These are phyloP conservation scores for Ganoderma lingzhi DNA, from an alignment of 1,284 basidiomycete species.

Conservation along the genomic window DNA sequence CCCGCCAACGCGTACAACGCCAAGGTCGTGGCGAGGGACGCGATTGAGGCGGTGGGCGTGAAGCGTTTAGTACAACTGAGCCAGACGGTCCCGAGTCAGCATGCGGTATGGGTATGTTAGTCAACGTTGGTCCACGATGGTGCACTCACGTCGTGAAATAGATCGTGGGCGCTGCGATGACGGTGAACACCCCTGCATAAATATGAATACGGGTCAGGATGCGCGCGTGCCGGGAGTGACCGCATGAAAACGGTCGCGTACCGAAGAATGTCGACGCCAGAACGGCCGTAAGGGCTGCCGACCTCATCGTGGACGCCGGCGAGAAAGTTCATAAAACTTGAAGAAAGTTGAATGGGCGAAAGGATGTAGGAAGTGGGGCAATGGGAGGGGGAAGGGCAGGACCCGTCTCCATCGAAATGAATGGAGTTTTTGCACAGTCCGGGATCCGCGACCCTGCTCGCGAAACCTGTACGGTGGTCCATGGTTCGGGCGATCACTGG, in stretches of 20 bases:
- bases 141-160: background rate
- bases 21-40: background rate
- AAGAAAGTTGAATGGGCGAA: background rate
- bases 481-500: no score
- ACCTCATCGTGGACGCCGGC: background rate
- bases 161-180: background rate
- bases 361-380: background rate
- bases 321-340: background rate
- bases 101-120: background rate
- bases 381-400: no score
- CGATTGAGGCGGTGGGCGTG: background rate
- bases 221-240: background rate
- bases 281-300: constrained; percentile 2
- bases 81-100: background rate
- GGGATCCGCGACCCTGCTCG: background rate
- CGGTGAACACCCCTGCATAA: background rate
- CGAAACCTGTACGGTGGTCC: no score
- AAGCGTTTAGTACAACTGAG: background rate
- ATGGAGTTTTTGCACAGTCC: background rate
- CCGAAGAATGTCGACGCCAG: constrained; percentile 2
- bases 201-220: background rate
- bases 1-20: background rate
- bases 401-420: background rate
- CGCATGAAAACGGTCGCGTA: background rate
- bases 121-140: no score